Conservation (phyloP, 805 yeast species). For the Tetrapisispora nanseiensis region DNA sequence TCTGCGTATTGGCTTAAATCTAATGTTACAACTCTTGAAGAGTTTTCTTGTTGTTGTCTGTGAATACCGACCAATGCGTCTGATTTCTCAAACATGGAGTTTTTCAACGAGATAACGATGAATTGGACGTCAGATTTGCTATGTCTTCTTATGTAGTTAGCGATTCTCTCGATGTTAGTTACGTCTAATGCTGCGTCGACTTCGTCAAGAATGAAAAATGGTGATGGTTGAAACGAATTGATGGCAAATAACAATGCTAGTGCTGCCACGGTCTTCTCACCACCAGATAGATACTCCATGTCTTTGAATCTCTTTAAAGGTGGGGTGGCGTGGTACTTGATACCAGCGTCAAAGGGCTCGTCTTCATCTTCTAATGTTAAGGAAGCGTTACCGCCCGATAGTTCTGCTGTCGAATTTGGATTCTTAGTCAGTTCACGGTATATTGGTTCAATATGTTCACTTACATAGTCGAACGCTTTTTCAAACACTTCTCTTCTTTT, state of each 20-base stretch:
- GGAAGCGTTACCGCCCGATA: conserved; percentile 90
- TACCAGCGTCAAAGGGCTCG: conserved; percentile 77
- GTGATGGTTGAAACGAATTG: conserved; percentile 86
- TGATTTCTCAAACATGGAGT: conserved; percentile 75
- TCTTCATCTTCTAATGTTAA: conserved; percentile 80
- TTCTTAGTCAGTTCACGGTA: conserved; percentile 77
- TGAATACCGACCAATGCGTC: conserved; percentile 90
- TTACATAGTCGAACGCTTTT: conserved; percentile 67
- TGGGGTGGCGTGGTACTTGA: conserved; percentile 90
- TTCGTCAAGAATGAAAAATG: conserved; percentile 92
- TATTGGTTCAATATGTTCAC: conserved; percentile 58
- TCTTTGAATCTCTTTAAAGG: conserved; percentile 89
- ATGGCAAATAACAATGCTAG: conserved; percentile 84
- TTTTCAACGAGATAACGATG: conserved; percentile 86
- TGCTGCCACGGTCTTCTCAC: conserved; percentile 95
- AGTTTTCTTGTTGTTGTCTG: conserved; percentile 64
- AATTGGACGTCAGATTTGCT: conserved; percentile 78
- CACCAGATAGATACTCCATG: conserved; percentile 89
- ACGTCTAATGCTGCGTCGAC: conserved; percentile 97
- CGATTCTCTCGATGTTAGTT: conserved; percentile 75
- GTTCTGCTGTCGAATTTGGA: conserved; percentile 43
- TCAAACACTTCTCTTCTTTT: conserved; percentile 55
- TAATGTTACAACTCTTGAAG: conserved; percentile 63
- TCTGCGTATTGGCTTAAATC: conserved; percentile 57
- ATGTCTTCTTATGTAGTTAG: conserved; percentile 69